Percentiles rank a stretch among this genome's conserved stretches.
phyloP scores from a whole-genome alignment of 73 alveolate species.

The Paramecium primaurelia region DNA sequence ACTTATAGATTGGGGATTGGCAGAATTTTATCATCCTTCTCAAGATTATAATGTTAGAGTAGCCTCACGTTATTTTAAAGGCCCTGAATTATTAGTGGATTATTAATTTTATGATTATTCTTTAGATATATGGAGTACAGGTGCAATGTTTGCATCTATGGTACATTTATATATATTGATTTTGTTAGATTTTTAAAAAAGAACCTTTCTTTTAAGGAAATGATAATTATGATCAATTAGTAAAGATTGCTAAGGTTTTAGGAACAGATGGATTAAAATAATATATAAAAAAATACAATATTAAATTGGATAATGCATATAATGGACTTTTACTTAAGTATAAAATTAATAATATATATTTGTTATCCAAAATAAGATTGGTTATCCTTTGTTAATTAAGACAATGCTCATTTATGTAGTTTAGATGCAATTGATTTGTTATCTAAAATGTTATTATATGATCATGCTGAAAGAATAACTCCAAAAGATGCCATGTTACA shows the following conservation, averaged over 20 bases:
- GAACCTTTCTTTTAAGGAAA: slow-evolving; percentile 98
- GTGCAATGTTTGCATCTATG: slow-evolving; percentile 93
- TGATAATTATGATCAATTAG: slow-evolving; percentile 96
- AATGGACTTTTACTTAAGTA: slow-evolving; percentile 65
- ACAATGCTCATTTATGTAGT: slow-evolving; percentile 86
- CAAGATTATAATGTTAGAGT: slow-evolving; percentile 95
- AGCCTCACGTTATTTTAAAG: slow-evolving; percentile 96
- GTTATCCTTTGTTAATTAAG: slow-evolving; percentile 74
- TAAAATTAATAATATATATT: background rate
- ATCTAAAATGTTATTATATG: slow-evolving; percentile 93
- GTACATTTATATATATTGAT: slow-evolving; percentile 7
- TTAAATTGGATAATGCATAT: slow-evolving; percentile 67
- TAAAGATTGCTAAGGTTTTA: slow-evolving; percentile 93
- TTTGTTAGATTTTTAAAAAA: slow-evolving; percentile 82
- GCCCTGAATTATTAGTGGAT: slow-evolving; percentile 94
- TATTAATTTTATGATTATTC: slow-evolving; percentile 82
- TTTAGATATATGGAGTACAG: slow-evolving; percentile 91
- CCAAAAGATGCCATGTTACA: slow-evolving; percentile 97
- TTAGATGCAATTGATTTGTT: slow-evolving; percentile 94
- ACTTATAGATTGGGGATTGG: slow-evolving; percentile 98
- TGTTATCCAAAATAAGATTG: slow-evolving; percentile 56
- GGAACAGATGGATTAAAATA: slow-evolving; percentile 83
- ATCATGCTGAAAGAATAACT: slow-evolving; percentile 85
- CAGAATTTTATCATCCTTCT: slow-evolving; percentile 95
- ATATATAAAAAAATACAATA: slow-evolving; percentile 61